These are phyloP conservation scores for Phytophthora chlamydospora DNA, from an alignment of 352 stramenopile genomes.

Conservation along the genomic window DNA sequence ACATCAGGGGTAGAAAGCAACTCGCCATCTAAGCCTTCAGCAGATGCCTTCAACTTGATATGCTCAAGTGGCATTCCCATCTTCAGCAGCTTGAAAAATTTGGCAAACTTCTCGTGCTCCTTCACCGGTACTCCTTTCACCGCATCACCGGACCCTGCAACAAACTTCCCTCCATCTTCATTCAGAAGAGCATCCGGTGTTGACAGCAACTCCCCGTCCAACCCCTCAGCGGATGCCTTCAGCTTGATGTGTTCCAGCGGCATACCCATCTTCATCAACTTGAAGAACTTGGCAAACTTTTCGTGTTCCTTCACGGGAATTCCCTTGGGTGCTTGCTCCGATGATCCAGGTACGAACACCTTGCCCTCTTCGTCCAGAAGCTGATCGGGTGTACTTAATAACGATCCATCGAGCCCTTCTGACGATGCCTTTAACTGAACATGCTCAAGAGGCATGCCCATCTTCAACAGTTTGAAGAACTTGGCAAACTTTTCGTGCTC, in stretches of 20 bases:
- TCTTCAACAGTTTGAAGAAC: constrained; percentile 95
- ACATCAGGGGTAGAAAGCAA: constrained; percentile 64
- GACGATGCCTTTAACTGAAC: constrained; percentile 88
- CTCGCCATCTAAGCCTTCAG: constrained; percentile 61
- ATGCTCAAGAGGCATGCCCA: constrained; percentile 88
- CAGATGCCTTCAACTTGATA: constrained; percentile 65
- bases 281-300: constrained; percentile 81
- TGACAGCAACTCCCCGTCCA: constrained; percentile 89
- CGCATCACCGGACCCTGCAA: constrained; percentile 4
- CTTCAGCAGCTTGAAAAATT: constrained; percentile 83
- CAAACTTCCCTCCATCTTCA: constrained; percentile 59
- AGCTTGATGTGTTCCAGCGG: constrained; percentile 79
- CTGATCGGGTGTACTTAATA: constrained; percentile 65
- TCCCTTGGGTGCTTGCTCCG: constrained; percentile 23
- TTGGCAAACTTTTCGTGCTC: constrained; percentile 93
- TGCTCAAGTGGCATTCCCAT: constrained; percentile 82
- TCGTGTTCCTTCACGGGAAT: constrained; percentile 70
- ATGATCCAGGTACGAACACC: constrained; percentile 34
- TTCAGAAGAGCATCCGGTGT: constrained; percentile 65
- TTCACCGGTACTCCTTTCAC: constrained; percentile 60
- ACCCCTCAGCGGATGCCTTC: constrained; percentile 80
- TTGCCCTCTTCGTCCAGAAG: constrained; percentile 63
- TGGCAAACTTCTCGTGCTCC: constrained; percentile 89
- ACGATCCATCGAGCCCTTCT: constrained; percentile 55
- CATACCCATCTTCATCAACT: constrained; percentile 87